phyloP scores from a whole-genome alignment of 73 alveolate species.

The Breviolum minutum region DNA sequence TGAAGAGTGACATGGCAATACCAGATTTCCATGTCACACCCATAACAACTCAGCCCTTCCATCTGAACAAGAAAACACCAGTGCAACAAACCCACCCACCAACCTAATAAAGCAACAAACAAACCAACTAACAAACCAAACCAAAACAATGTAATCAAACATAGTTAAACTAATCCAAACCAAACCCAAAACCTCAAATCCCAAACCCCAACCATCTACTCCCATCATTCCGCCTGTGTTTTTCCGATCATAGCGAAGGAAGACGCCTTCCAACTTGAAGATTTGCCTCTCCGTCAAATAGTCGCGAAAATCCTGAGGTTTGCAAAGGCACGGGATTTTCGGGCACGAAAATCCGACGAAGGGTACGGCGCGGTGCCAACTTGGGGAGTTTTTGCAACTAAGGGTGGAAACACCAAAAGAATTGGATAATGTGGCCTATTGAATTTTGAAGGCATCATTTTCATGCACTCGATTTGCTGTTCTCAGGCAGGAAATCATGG shows the following conservation, averaged over 20 bases:
- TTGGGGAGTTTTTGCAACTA: neutral
- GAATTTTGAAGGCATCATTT: no score
- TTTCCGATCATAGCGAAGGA: slow-evolving; percentile 49
- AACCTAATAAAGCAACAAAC: no score
- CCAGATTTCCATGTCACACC: no score
- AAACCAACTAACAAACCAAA: no score
- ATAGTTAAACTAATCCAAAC: neutral
- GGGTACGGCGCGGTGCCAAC: neutral
- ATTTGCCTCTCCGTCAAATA: slow-evolving; percentile 71
- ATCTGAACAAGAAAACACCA: no score
- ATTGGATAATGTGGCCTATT: no score
- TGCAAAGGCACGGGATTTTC: neutral
- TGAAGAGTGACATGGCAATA: no score
- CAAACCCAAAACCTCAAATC: no score
- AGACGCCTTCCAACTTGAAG: slow-evolving; percentile 54
- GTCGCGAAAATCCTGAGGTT: slow-evolving; percentile 60
- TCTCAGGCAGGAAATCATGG: no score
- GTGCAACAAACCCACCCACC: no score
- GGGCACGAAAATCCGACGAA: neutral
- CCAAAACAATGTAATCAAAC: neutral
- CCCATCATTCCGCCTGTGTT: slow-evolving; percentile 48
- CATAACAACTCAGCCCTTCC: no score
- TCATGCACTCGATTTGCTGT: no score
- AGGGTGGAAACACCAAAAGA: neutral
- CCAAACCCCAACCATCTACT: neutral